Evolutionary conservation across 2,329 filamentous ascomycete genomes (phyloP), one percentile per base, ranked within the genome.

Genomic region (Juglanconis oblonga): DNA sequence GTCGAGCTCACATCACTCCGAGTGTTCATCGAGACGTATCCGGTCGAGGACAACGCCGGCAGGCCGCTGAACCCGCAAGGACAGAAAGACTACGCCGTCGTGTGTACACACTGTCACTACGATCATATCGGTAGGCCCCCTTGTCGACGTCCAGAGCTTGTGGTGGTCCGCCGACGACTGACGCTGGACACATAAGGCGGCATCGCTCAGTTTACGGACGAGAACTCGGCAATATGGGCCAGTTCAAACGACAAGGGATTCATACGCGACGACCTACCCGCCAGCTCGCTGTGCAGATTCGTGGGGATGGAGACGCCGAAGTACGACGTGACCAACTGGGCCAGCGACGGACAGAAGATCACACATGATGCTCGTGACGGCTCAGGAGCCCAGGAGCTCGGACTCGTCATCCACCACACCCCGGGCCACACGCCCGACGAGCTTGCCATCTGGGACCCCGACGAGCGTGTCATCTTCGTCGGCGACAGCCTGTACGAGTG

Each of bases 101-200:
- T 81, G 50, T 74, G 73, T 64, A 75, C 75, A 1, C 78, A 81
- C 63, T 81, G 79, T 63, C 78, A 81, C 60, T 80, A 75, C 63
- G 78, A 81, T 52, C 72, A 74, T 52, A 74, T 74, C 5, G 68
- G 67, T 68, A 49, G 31, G 56, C 31, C 3, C 3, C 17, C 13
- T 11, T 36, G 5, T 11, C 32, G 4, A n/a, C 5, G 11, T 9
- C 9, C 14, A 35, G 13, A 53, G 2, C 5, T 7, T 40, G 3
- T 13, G 29, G 9, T 6, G 31, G 7, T 4, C 13, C 29, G 38
- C 11, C 2, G 38, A 9, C 13, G 24, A 24, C 54, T 47, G 33
- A 52, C 29, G 14, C 4, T 2, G 3, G 40, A 6, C 4, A 68
- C 72, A 36, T 67, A 67, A 64, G 70, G 72, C 33, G 75, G 71